Evolutionary conservation across 2,329 filamentous ascomycete species (phyloP).

Genomic region (Zasmidium citrigriseum): DNA sequence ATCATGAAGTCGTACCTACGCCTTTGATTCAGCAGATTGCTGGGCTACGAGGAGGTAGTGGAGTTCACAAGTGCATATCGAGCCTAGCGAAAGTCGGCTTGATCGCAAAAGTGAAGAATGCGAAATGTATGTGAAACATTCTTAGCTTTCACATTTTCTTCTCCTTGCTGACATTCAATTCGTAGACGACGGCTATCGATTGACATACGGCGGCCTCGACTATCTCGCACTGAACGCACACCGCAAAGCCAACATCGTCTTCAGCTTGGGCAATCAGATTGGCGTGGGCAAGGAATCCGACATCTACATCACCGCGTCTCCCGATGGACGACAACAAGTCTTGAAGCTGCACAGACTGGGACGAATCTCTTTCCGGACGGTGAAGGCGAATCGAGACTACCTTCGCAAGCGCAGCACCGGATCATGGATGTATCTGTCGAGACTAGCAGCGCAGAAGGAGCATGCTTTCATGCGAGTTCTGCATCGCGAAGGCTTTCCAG

Average conservation of each 20-base stretch:
- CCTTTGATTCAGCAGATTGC: slow-evolving; percentile 82
- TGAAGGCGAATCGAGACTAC: slow-evolving; percentile 95
- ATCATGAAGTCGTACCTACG: slow-evolving; percentile 96
- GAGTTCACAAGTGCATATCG: slow-evolving; percentile 85
- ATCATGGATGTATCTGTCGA: slow-evolving; percentile 98
- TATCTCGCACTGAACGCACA: slow-evolving; percentile 95
- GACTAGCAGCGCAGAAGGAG: slow-evolving; percentile 90
- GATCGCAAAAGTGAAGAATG: slow-evolving; percentile 91
- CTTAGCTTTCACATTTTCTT: neutral
- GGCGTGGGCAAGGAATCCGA: slow-evolving; percentile 98
- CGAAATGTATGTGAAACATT: slow-evolving; percentile 62
- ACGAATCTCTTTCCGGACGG: slow-evolving; percentile 93
- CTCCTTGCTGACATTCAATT: neutral
- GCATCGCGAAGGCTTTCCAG: slow-evolving; percentile 79
- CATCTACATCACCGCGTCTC: slow-evolving; percentile 88
- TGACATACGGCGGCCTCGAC: slow-evolving; percentile 95
- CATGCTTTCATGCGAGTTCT: slow-evolving; percentile 92
- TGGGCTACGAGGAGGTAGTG: slow-evolving; percentile 70
- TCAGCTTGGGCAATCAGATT: slow-evolving; percentile 91
- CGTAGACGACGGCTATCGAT: slow-evolving; percentile 84
- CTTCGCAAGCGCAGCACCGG: slow-evolving; percentile 76
- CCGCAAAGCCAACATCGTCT: slow-evolving; percentile 75
- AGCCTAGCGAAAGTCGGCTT: slow-evolving; percentile 87
- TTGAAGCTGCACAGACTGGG: slow-evolving; percentile 96
- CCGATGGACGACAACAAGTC: slow-evolving; percentile 74